Conservation (phyloP, 2,329 filamentous ascomycete genomes). For the Cyphellophora attinorum region DNA sequence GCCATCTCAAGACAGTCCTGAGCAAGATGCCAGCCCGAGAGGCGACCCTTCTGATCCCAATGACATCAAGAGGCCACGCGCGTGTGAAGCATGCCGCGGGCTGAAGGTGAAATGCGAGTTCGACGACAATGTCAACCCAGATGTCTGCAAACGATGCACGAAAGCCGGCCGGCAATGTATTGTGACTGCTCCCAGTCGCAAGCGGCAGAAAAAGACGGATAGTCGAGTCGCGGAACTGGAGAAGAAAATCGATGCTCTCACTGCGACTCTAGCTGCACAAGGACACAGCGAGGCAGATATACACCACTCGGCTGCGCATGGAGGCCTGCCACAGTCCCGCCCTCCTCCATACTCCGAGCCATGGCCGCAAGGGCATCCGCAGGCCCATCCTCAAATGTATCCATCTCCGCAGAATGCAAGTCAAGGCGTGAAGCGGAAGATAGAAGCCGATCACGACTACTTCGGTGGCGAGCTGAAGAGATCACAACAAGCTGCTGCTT, state of each 20-base stretch:
- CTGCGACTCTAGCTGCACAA: conserved; percentile 61
- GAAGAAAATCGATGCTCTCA: conserved; percentile 84
- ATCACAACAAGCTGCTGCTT: conserved; percentile 4
- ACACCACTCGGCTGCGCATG: not conserved
- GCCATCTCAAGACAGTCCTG: conserved; percentile 12
- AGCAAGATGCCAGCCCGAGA: conserved; percentile 13
- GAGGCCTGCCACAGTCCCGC: conserved; percentile 6
- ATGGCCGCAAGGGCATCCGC: conserved; percentile 11
- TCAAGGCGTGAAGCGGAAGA: conserved; percentile 17
- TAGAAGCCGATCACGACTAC: conserved; percentile 12
- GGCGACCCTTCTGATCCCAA: conserved; percentile 18
- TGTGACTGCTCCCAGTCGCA: conserved; percentile 64
- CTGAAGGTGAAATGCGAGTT: conserved; percentile 81
- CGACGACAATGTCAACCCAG: conserved; percentile 52
- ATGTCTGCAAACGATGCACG: conserved; percentile 63
- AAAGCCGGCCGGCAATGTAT: conserved; percentile 72
- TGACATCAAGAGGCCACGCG: conserved; percentile 58
- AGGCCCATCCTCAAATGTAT: conserved; percentile 5
- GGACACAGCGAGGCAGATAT: conserved; percentile 20
- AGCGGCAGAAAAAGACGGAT: conserved; percentile 86
- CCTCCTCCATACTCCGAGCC: conserved; percentile 11
- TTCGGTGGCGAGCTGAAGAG: conserved; percentile 18
- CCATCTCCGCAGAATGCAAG: conserved; percentile 8
- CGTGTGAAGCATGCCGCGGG: conserved; percentile 66
- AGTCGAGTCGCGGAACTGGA: conserved; percentile 82